Evolutionary conservation across 768 basidiomycete genomes (phyloP), one percentile per base, ranked within the genome.

Genomic region (Albatrellus ellisii): DNA sequence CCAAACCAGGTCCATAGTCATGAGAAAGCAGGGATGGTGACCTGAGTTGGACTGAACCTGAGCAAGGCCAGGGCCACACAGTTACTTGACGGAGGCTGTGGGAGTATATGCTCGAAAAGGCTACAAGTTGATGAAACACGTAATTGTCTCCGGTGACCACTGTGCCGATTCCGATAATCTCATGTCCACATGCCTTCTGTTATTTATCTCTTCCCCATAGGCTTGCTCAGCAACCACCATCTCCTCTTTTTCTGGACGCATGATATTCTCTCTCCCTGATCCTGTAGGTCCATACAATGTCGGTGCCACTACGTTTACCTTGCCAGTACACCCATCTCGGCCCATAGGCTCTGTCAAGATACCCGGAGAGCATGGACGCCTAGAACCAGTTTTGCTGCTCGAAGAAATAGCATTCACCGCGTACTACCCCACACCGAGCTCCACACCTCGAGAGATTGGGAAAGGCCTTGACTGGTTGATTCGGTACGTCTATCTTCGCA

Each of bases 341-440:
- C 36, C 29, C 9, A 29, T 46, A 14, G 46, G 47, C 4, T 37
- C 38, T 8, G 36, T 44, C 15, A 6, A 14, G 8, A 12, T 46
- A 24, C 43, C 26, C 4, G 34, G 36, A 2, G 41, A 38, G 25
- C 22, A 40, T 4, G 31, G 35, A 3, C 22, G 31, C 14, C 26
- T 17, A 12, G 35, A 14, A 9, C 44, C 43, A 10, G 47, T 42
- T 18, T 24, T 46, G 22, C 36, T 34, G 6, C 36, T 46, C 8
- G 46, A 48, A 26, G 43, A 45, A 14, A 44, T 45, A 15, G 45
- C 29, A 7, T 51, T 50, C 25, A 45, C 35, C 12, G 46, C 33
- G 4, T 47, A 50, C 34, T 50, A 45, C 31, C 44, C 42, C 2
- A 36, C 37, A n/a, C n/a, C n/a, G n/a, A 26, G 35, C 41, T 6